Evolutionary conservation across 257 asterid species (phyloP), one percentile per base, ranked within the genome.

Genomic region (Misopates orontium): DNA sequence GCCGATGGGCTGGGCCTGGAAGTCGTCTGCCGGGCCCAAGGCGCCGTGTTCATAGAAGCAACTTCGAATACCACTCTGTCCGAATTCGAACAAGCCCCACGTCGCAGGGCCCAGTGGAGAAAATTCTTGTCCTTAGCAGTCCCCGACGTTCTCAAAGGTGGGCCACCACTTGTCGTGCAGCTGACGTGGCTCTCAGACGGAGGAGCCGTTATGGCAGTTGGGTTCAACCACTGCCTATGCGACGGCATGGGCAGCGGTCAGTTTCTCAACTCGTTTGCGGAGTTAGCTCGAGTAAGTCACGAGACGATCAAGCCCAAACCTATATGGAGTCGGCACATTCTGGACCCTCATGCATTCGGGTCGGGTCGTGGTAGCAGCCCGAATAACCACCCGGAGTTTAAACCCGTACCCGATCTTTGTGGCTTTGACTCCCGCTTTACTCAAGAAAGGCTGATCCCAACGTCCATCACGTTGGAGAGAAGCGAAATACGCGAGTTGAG

Each of bases 161-260:
- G 77, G 24, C 88, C 96, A 9, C 88, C 88, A 0, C 62, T 85
- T 13, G 94, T 85, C 0, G 74, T 82, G 12, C 96, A 88, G 89
- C 83, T 88, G 69, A 88, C 96, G 20, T 85, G 96, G 94, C 84
- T 84, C 0, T 61, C 80, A 0, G 96, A 84, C 16, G 85, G 85
- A 0, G 85, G 80, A 16, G 95, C 86, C 69, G 67, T 86, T 52
- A 68, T 88, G 62, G 89, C 82, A 0, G 78, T 77, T 0, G 91
- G 89, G 1, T 80, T 84, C 13, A 88, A 72, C 72, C 96, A 88
- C 70, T 84, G 95, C 61, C 12, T 88, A 1, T 64, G 75, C 21
- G 96, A 88, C 59, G 96, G 96, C 22, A 53, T 76, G 20, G 96
- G 96, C 9, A 70, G 89, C 6, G 85, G 76, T 22, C 75, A 80